Base-by-base conservation (phyloP, 2,329 filamentous ascomycete genomes). In the Pseudopyricularia javanii region DNA sequence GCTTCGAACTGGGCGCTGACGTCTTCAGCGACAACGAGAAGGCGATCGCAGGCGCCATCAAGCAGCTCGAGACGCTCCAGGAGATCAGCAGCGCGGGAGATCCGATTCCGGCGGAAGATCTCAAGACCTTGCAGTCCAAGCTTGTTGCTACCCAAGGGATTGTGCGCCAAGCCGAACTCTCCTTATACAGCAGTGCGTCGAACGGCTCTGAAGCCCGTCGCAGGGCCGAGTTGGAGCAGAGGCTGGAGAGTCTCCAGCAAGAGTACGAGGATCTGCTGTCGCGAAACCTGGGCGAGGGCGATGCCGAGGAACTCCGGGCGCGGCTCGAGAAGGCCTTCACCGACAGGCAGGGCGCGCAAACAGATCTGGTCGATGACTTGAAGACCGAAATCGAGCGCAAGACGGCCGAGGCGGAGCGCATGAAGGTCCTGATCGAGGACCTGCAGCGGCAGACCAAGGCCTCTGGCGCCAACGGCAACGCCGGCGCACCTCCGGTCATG, bases 1-100 rank as follows among this genome's bases (percentile, higher is more conserved):
- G 91, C 3, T 97, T 98, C 62, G 91, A 98, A 63, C 80, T 98
- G 33, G 91, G 90, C 47, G 85, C 86, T 49, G 91, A 96, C 54
- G 84, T 94, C 32, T 95, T 97, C 67, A 95, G 90, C 59, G 87
- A 93, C 54, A 95, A 95, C 61, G 93, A 98, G 68, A 80, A 85
- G 57, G 84, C 82, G 50, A 88, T 98, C 54, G 82, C 87, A 55
- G 82, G 86, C 57, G 85, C 90, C 57, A 91, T 97, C 60, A 82
- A 90, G 60, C 85, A 88, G 61, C 75, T 97, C 30, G 90, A 95
- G 60, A 73, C 79, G 12, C 74, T 97, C 43, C 79, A 90, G 58
- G 85, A 90, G 60, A 78, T 88, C 61, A 88, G 85, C 69, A 77
- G 83, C 12, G 74, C 80, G 11, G 91, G 91, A 52, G 88, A 95